Evolutionary conservation across 345 rosid genomes (phyloP).

Genomic region (Bruguiera sexangula): DNA sequence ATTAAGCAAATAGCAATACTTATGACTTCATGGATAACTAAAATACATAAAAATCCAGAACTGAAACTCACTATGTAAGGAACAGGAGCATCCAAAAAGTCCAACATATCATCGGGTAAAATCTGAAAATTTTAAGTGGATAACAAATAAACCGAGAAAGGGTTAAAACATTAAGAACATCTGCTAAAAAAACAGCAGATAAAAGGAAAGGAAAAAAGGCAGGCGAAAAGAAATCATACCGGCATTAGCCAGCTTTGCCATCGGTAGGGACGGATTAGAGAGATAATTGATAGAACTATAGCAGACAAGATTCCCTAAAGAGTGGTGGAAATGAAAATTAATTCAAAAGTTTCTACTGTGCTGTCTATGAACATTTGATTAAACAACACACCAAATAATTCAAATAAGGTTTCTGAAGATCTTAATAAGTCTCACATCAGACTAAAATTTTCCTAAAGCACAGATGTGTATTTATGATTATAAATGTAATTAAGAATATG

Average conservation of each 20-base stretch:
- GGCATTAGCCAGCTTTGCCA: slow-evolving; percentile 99
- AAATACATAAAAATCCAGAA: slow-evolving; percentile 1
- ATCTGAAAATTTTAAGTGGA: slow-evolving; percentile 46
- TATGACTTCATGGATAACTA: too few relatives aligned
- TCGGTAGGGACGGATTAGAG: slow-evolving; percentile 81
- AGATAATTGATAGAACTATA: slow-evolving; percentile 63
- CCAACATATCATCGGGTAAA: slow-evolving; percentile 94
- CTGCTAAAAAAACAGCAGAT: neutral
- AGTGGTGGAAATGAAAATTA: slow-evolving; percentile 6
- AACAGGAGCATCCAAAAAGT: slow-evolving; percentile 94
- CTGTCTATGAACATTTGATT: neutral
- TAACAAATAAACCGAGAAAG: slow-evolving; percentile 12
- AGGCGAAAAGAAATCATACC: slow-evolving; percentile 33
- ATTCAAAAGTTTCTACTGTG: neutral
- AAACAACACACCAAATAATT: neutral
- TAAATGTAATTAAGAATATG: neutral
- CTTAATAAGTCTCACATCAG: too few relatives aligned
- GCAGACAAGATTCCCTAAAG: slow-evolving; percentile 84
- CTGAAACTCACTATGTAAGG: slow-evolving; percentile 80
- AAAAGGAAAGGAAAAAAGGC: neutral
- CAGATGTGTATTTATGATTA: neutral
- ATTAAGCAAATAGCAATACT: too few relatives aligned
- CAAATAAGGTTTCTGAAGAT: too few relatives aligned
- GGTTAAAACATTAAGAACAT: neutral
- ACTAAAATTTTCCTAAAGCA: too few relatives aligned